phyloP scores from a whole-genome alignment of 2,329 filamentous ascomycete genomes.

The Paraphaeosphaeria sporulosa region DNA sequence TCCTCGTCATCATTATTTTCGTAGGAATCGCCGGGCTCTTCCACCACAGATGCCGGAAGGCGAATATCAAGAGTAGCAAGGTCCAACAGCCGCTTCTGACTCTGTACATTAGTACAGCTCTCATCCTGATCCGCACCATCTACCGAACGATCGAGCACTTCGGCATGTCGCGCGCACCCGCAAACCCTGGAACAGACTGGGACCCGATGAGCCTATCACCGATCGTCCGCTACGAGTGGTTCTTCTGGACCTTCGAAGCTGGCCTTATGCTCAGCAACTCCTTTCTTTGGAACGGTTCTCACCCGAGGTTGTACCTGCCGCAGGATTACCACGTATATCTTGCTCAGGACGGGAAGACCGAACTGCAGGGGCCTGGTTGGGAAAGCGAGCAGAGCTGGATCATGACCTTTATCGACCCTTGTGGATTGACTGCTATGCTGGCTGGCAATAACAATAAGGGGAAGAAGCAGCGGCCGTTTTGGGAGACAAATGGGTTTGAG shows the following conservation, averaged over 20 bases:
- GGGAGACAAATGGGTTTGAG: constrained; percentile 30
- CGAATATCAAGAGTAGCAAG: constrained; percentile 53
- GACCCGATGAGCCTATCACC: constrained; percentile 44
- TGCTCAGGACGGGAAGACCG: constrained; percentile 30
- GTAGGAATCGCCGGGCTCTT: constrained; percentile 53
- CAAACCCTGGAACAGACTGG: constrained; percentile 42
- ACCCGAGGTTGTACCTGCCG: constrained; percentile 59
- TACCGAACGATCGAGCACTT: constrained; percentile 63
- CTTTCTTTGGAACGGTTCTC: constrained; percentile 57
- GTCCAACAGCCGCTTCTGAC: constrained; percentile 51
- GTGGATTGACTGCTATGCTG: constrained; percentile 19
- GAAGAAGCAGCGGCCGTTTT: constrained; percentile 26
- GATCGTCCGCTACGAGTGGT: constrained; percentile 56
- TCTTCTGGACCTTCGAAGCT: constrained; percentile 61
- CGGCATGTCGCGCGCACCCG: constrained; percentile 53
- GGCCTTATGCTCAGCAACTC: constrained; percentile 59
- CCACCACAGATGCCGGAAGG: constrained; percentile 50
- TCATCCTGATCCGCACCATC: constrained; percentile 57
- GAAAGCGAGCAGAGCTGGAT: constrained; percentile 30
- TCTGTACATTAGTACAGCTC: constrained; percentile 54
- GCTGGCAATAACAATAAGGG: constrained; percentile 8
- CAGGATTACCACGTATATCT: constrained; percentile 60
- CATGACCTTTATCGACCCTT: constrained; percentile 36
- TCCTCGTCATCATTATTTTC: constrained; percentile 57
- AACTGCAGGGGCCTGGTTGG: constrained; percentile 34